Percentiles rank a stretch among this genome's conserved stretches.
These are phyloP conservation scores for Alternaria longipes DNA, from an alignment of 2,329 filamentous ascomycete species.

Conservation along the genomic window DNA sequence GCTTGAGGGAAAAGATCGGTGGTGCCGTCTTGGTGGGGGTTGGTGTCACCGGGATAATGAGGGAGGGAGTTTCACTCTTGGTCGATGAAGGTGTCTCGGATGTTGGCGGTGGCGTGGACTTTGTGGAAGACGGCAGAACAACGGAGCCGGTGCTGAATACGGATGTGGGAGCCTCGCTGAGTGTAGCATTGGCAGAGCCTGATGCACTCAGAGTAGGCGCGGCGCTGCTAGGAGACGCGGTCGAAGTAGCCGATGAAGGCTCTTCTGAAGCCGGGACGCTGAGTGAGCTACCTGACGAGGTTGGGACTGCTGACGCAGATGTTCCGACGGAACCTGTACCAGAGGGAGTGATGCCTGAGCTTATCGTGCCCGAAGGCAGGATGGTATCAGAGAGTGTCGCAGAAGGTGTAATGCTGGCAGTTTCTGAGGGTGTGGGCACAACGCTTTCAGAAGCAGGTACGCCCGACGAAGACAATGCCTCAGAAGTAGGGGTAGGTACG, in stretches of 20 bases:
- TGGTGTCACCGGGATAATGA: constrained; percentile 28
- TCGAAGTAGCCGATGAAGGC: constrained; percentile 15
- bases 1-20: constrained; percentile 53
- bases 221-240: constrained; percentile 20
- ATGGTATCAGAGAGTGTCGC: background rate
- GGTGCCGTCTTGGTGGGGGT: constrained; percentile 33
- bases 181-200: constrained; percentile 22
- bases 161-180: constrained; percentile 18
- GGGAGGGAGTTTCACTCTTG: constrained; percentile 21
- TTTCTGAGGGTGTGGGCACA: constrained; percentile 19
- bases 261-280: constrained; percentile 32
- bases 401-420: constrained; percentile 15
- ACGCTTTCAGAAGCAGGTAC: constrained; percentile 14
- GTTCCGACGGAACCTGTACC: constrained; percentile 18
- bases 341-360: constrained; percentile 18
- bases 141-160: constrained; percentile 1
- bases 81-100: constrained; percentile 10
- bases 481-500: constrained; percentile 13
- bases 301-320: constrained; percentile 15
- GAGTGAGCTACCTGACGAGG: constrained; percentile 15
- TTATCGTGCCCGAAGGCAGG: constrained; percentile 1
- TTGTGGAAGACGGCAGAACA: background rate
- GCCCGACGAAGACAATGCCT: constrained; percentile 20
- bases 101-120: constrained; percentile 4
- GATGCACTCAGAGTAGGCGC: constrained; percentile 10